Evolutionary conservation across 73 alveolate species (phyloP), one percentile per base, ranked within the genome.

Genomic region (Paramecium sexaurelia): DNA sequence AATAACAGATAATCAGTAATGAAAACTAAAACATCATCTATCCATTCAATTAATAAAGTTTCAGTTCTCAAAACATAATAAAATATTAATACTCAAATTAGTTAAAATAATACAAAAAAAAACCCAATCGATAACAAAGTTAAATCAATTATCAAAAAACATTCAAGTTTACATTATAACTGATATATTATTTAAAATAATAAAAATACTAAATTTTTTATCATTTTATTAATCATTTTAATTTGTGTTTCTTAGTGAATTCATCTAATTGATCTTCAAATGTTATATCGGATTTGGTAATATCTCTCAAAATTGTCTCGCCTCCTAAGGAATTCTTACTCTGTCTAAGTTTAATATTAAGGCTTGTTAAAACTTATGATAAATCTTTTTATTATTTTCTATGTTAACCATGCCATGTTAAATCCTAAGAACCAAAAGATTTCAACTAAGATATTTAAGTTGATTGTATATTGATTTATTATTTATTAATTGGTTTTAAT

Each of bases 201-300:
- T 51, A 51, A 51, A 51, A 51, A 51, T 5, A 51, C 67, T 5
- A 51, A 51, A n/a, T n/a, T 17, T 51, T 19, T 51, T 51, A 51
- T 51, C 67, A 51, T 20, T 51, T 41, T 47, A 6, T n/a, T 8
- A 17, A 22, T 78, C 73, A 41, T 78, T 41, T 78, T 78, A 78
- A 32, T 40, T 78, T 78, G 20, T 78, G 90, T 78, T 78, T 78
- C 32, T 78, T 78, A 9, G 90, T 78, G 71, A 78, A 78, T 78
- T 78, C 90, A 33, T 78, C 90, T 37, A 78, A 43, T 78, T 78
- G 24, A 43, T 78, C 90, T 78, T 78, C 90, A 78, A 78, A 78
- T 24, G 90, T 78, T 11, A 78, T 78, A 43, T 78, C 90, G 6
- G 90, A 78, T 43, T 78, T 78, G 1, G 90, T 78, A 13, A 78